A percentile compares a stretch with the other conserved stretches of the same genome.
Conservation (phyloP, 208 protist genomes). For the Acanthamoeba lenticulata region DNA sequence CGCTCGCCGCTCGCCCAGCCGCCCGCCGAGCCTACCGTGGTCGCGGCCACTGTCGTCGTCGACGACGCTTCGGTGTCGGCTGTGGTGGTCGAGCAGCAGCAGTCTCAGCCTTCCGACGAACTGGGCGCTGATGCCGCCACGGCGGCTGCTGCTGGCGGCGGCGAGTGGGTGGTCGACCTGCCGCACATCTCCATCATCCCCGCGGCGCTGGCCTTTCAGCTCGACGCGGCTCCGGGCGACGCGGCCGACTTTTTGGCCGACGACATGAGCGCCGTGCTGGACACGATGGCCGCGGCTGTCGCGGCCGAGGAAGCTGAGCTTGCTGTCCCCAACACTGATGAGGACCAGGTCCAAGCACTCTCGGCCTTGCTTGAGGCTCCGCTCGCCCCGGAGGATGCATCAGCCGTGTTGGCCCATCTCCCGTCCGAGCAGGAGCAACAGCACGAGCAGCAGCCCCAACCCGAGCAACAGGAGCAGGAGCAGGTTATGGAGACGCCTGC, state of each 20-base stretch:
- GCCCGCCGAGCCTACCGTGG: background rate
- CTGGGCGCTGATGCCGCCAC: background rate
- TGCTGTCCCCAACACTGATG: no score
- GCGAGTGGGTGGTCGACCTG: background rate
- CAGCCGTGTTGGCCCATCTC: no score
- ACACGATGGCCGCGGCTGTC: no score
- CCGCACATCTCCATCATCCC: background rate
- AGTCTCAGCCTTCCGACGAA: background rate
- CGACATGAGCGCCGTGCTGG: background rate
- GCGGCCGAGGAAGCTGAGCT: no score
- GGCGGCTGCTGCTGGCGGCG: no score
- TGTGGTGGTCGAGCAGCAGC: background rate
- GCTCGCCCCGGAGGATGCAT: no score
- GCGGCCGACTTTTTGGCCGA: background rate
- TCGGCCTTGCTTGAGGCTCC: no score
- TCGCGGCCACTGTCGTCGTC: background rate
- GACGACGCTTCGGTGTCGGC: background rate
- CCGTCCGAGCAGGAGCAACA: no score
- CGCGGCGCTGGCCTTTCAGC: background rate
- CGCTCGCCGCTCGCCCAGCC: background rate
- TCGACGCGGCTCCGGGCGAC: background rate
- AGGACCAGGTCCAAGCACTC: no score
- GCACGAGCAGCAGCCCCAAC: no score
- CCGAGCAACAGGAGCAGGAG: no score
- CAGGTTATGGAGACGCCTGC: no score